Evolutionary conservation across 208 protist species (phyloP).

Genomic region (Wallacemonas sp.): DNA sequence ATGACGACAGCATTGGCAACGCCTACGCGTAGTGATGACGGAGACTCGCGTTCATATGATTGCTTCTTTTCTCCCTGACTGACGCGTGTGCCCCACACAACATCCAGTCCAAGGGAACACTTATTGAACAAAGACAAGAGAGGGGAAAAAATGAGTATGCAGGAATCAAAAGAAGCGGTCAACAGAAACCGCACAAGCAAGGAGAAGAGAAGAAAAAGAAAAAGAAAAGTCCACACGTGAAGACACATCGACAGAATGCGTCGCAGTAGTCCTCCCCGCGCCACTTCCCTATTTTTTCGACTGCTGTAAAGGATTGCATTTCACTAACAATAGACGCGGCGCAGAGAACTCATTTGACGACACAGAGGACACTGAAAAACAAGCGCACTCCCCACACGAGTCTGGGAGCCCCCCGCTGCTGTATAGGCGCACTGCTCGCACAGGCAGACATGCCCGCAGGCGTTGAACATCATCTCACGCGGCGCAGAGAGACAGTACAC

Average conservation of each 20-base stretch:
- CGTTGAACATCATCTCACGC: constrained; percentile 24
- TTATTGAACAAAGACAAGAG: neutral
- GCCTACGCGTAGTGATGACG: too few relatives aligned
- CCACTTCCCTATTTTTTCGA: neutral
- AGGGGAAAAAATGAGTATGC: constrained; percentile 12
- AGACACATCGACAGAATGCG: neutral
- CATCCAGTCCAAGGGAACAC: too few relatives aligned
- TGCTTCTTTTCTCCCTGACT: too few relatives aligned
- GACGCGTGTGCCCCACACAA: too few relatives aligned
- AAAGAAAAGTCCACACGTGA: neutral
- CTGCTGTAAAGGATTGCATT: too few relatives aligned
- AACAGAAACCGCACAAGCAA: neutral
- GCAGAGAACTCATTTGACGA: constrained; percentile 1
- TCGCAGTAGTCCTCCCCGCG: neutral
- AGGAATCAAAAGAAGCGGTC: too few relatives aligned
- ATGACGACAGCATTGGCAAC: too few relatives aligned
- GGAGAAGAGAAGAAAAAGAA: constrained; percentile 17
- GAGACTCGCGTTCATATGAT: too few relatives aligned
- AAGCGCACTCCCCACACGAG: constrained; percentile 18
- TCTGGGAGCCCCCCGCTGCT: neutral
- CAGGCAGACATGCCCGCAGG: constrained; percentile 30
- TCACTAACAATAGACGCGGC: neutral
- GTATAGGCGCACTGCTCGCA: constrained; percentile 26
- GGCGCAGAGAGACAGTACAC: constrained; percentile 16
- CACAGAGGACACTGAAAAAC: constrained; percentile 26